phyloP scores from a whole-genome alignment of 164 flowering plant genomes.

The Protea cynaroides region DNA sequence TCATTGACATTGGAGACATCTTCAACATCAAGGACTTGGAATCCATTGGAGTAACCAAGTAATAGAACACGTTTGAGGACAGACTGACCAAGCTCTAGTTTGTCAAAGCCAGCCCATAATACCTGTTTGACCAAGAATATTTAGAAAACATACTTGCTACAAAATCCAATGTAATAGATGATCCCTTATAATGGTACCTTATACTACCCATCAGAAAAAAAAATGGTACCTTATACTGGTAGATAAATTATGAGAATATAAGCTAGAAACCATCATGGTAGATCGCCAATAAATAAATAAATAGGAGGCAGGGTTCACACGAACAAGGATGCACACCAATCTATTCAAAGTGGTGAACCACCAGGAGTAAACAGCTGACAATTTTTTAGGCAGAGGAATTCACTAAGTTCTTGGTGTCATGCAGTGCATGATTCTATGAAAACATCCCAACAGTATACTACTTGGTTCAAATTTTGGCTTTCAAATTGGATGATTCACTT shows the following conservation, averaged over 20 bases:
- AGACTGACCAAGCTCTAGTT: conserved; percentile 45
- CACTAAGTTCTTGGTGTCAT: too few species aligned
- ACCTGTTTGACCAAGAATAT: conserved; percentile 41
- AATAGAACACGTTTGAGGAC: conserved; percentile 49
- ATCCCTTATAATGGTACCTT: neutral
- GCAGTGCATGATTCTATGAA: too few species aligned
- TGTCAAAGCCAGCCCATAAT: conserved; percentile 86
- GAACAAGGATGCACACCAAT: too few species aligned
- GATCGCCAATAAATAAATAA: too few species aligned
- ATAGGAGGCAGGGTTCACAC: too few species aligned
- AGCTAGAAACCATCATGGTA: neutral
- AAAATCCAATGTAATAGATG: conserved; percentile 1
- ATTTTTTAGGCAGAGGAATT: too few species aligned
- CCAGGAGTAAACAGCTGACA: too few species aligned
- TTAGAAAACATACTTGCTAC: conserved; percentile 4
- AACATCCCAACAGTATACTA: too few species aligned
- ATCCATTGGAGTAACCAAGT: conserved; percentile 72
- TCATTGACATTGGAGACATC: conserved; percentile 76
- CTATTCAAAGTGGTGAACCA: too few species aligned
- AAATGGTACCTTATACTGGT: neutral
- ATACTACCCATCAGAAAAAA: too few species aligned
- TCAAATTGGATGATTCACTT: too few species aligned
- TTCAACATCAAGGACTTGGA: conserved; percentile 80
- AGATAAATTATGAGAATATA: neutral
- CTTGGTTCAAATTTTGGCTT: too few species aligned